Evolutionary conservation across 169 alveolate species (phyloP), one percentile per base, ranked within the genome.

Genomic region (Plasmodium inui): DNA sequence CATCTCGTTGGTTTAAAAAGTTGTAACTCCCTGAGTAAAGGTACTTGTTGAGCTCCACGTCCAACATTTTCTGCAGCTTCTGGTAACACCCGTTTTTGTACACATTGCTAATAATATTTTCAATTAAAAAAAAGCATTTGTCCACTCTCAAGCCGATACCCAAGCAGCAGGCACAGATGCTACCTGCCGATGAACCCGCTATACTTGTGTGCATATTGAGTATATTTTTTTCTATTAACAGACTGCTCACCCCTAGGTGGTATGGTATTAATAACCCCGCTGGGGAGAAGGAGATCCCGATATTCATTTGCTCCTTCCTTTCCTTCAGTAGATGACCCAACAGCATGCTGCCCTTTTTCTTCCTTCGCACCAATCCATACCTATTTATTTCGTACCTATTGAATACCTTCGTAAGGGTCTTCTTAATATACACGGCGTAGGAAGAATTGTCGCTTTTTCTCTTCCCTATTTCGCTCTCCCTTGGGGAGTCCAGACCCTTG

Each of bases 181-280:
- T 57, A 10, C 97, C 97, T 22, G 97, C 95, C 0, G 97, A 96
- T 0, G 96, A 95, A 30, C 97, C 97, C 14, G 96, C 78, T 82
- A 96, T 34, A 39, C 95, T 96, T 3, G 96, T 95, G 22, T 96
- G 92, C 30, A 90, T 14, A 39, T 96, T 95, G 7, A 96, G 44
- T 17, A 94, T 83, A 57, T 96, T 96, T n/a, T 83, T 76, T 78
- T 96, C 97, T 41, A 94, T 76, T 72, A 96, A 85, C 26, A 94
- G 61, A 72, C 95, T 94, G 39, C 94, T 28, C 6, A 93, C 96
- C 0, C 97, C 97, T 85, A 96, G 32, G 67, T 93, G 96, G 57
- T 96, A 96, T 19, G 97, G 96, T 12, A 96, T 90, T 92, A 96
- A 44, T 46, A 95, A 94, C 14, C 97, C 97, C 6, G 96, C 94